Evolutionary conservation across 1,284 basidiomycete species (phyloP), one percentile per base, ranked within the genome.

Genomic region (Tilletia caries): DNA sequence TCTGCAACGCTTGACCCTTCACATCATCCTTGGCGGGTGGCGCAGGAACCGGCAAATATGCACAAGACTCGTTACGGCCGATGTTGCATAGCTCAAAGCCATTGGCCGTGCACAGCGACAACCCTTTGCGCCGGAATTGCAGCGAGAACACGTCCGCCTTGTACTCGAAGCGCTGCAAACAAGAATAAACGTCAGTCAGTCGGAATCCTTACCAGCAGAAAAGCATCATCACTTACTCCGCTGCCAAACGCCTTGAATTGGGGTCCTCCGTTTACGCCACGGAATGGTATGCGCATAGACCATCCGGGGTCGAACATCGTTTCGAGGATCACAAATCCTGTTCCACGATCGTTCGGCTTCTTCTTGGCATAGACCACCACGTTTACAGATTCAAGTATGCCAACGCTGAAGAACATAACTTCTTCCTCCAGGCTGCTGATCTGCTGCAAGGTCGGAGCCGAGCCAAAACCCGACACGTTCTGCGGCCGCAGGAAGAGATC

Each of bases 31-130:
- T 81, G 88, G 8, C 92, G 91, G 68, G 85, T 83, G 68, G 86
- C 86, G 67, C 85, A 85, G 0, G 87, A 86, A 37, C 92, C 78
- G 92, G 93, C 84, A 92, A 91, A 83, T 92, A 89, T 29, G 32
- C 58, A 12, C 27, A 29, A 29, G 58, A 62, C 58, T 62, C 58
- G 29, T 62, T 62, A 8, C 72, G 74, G 66, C 84, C 84, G 41
- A 98, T 86, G 82, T 96, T 92, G 92, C 97, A 96, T 77, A 97
- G 95, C 85, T 83, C 79, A 78, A 97, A 95, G n/a, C 92, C 93
- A 79, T 92, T 93, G 1, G 91, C 88, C 76, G 93, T 95, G 37
- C 95, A 88, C 69, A 98, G 91, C 4, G 92, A 93, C 70, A 98
- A 90, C 84, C 91, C 92, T 33, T 91, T 90, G 82, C 92, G 92